Conservation (phyloP, 176 grass and related monocot species). For the Ensete ventricosum region DNA sequence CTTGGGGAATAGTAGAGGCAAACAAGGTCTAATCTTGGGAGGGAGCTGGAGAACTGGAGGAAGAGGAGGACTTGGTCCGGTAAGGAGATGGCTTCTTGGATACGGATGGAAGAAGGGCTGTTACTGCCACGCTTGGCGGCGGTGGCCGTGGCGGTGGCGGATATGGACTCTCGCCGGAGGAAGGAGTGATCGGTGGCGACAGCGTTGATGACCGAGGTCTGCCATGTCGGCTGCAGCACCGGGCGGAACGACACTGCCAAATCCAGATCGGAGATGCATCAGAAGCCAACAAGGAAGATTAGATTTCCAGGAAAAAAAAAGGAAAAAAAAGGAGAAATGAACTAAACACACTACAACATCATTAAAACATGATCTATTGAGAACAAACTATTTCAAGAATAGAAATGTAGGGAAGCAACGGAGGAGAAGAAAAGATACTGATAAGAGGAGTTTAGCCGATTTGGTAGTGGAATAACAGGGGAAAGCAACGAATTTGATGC, state of each 20-base stretch:
- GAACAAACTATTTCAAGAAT: too few relatives aligned
- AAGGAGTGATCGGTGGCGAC: constrained; percentile 29
- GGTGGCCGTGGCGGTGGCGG: too few relatives aligned
- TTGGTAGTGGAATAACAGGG: too few relatives aligned
- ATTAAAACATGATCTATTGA: too few relatives aligned
- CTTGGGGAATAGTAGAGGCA: constrained; percentile 54
- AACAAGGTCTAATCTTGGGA: constrained; percentile 33
- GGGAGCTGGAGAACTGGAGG: constrained; percentile 27
- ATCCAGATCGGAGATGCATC: not conserved
- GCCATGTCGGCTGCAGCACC: constrained; percentile 57
- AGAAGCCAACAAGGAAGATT: too few relatives aligned
- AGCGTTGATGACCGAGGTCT: constrained; percentile 39
- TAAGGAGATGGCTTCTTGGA: constrained; percentile 53
- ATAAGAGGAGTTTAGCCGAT: too few relatives aligned
- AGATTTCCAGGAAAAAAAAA: too few relatives aligned
- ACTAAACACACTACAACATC: too few relatives aligned
- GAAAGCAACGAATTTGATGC: too few relatives aligned
- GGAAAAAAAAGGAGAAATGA: too few relatives aligned
- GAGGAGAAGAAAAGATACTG: too few relatives aligned
- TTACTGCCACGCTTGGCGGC: not conserved
- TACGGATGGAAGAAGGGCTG: constrained; percentile 24
- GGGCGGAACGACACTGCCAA: constrained; percentile 62
- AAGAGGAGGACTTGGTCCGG: constrained; percentile 67
- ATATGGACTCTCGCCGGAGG: constrained; percentile 13
- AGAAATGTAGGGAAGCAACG: too few relatives aligned